A percentile compares a stretch with the other conserved stretches of the same genome.
These are phyloP conservation scores for Skeletonema menzelii DNA, from an alignment of 108 stramenopile species.

Conservation along the genomic window DNA sequence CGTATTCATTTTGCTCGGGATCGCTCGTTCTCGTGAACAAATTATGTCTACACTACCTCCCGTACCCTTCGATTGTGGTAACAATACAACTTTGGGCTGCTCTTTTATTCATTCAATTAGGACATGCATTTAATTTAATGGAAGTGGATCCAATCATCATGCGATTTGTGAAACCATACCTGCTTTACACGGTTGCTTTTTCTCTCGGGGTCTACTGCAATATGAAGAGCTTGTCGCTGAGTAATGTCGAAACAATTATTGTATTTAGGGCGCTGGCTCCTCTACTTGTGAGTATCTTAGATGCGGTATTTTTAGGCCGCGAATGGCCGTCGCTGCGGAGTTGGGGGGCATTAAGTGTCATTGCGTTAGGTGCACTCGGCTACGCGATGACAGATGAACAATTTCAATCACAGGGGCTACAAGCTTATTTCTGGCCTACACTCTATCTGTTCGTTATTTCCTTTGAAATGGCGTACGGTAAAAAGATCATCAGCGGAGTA, in stretches of 20 bases:
- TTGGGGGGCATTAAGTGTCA: conserved; percentile 57
- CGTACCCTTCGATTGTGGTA: conserved; percentile 77
- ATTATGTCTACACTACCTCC: conserved; percentile 70
- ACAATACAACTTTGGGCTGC: conserved; percentile 71
- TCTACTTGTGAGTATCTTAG: conserved; percentile 76
- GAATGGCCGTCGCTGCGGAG: conserved; percentile 79
- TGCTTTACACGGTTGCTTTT: conserved; percentile 80
- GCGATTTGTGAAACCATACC: conserved; percentile 76
- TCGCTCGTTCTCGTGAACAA: conserved; percentile 84
- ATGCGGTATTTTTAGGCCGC: conserved; percentile 82
- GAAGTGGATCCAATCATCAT: conserved; percentile 69
- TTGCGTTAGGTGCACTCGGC: conserved; percentile 76
- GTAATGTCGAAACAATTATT: conserved; percentile 95
- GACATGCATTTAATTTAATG: conserved; percentile 45
- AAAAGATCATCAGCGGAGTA: conserved; percentile 77
- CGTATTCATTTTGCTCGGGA: conserved; percentile 82
- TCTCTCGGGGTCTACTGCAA: conserved; percentile 81
- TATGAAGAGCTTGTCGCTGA: conserved; percentile 74
- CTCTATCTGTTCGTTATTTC: conserved; percentile 72
- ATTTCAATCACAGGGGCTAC: conserved; percentile 52
- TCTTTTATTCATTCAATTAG: conserved; percentile 63
- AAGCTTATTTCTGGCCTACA: conserved; percentile 79
- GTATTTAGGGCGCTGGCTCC: conserved; percentile 89
- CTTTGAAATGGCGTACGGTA: conserved; percentile 91
- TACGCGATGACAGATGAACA: conserved; percentile 78